Conservation (phyloP, 2,329 filamentous ascomycete species). For the Ophiostoma himal-ulmi region DNA sequence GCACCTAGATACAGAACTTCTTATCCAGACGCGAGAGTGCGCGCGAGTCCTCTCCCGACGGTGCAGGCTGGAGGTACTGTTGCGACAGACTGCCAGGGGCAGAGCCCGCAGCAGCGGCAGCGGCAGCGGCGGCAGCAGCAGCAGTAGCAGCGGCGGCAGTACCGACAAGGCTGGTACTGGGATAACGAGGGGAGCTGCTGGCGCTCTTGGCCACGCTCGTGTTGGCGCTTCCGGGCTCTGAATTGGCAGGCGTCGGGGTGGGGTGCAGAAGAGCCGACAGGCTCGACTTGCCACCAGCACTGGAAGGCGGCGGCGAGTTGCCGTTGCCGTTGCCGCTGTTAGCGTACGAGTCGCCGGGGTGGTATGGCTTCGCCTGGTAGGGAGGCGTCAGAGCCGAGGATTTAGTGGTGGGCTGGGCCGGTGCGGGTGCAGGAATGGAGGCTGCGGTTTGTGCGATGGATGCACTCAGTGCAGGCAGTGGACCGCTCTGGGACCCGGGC, state of each 20-base stretch:
- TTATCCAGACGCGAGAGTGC: constrained; percentile 28
- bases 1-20: constrained; percentile 30
- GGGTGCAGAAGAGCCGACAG: constrained; percentile 48
- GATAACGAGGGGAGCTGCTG: constrained; percentile 45
- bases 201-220: constrained; percentile 38
- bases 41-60: constrained; percentile 26
- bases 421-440: not conserved
- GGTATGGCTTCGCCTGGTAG: constrained; percentile 33
- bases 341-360: constrained; percentile 16
- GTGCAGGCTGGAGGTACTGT: constrained; percentile 26
- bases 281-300: constrained; percentile 39
- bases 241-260: constrained; percentile 45
- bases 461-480: constrained; percentile 17
- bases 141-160: not conserved
- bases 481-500: constrained; percentile 19
- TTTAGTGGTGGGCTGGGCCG: not conserved
- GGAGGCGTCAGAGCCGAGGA: constrained; percentile 22
- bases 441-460: not conserved
- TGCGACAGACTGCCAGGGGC: constrained; percentile 13
- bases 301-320: constrained; percentile 17
- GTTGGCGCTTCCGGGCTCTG: constrained; percentile 38
- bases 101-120: not conserved
- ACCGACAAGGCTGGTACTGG: constrained; percentile 6
- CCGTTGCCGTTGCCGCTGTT: constrained; percentile 29
- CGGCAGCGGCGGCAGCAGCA: not conserved